Evolutionary conservation across 2,329 filamentous ascomycete genomes (phyloP).

Genomic region (Helotiales sp.): DNA sequence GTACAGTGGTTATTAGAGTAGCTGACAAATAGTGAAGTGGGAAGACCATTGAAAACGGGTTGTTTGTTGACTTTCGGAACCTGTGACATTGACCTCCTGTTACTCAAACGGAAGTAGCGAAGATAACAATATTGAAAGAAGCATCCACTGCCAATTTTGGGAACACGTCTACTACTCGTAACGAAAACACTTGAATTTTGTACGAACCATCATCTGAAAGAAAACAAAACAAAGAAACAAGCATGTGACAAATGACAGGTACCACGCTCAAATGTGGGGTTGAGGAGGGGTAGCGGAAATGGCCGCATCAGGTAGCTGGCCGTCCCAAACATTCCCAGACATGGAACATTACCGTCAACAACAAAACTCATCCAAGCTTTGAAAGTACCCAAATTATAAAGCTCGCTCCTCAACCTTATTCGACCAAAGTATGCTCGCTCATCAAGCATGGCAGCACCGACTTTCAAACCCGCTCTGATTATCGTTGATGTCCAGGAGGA

Average conservation of each 20-base stretch:
- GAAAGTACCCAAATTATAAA: neutral
- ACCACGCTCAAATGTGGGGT: neutral
- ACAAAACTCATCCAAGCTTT: neutral
- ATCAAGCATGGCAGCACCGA: conserved; percentile 24
- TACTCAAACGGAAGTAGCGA: neutral
- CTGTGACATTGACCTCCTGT: neutral
- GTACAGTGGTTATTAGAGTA: neutral
- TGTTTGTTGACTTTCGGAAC: neutral
- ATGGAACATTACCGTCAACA: neutral
- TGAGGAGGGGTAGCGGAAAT: conserved; percentile 7
- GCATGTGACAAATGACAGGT: neutral
- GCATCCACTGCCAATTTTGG: no score
- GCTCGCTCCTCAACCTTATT: neutral
- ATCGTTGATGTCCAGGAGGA: conserved; percentile 93
- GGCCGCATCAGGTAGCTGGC: neutral
- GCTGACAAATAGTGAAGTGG: neutral
- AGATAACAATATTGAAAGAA: no score
- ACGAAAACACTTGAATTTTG: no score
- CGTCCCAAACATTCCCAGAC: neutral
- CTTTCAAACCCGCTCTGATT: conserved; percentile 63
- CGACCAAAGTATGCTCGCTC: neutral
- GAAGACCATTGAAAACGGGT: neutral
- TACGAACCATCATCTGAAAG: no score
- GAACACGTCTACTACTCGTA: no score
- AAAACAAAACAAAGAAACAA: no score